A percentile compares a stretch with the other conserved stretches of the same genome.
These are phyloP conservation scores for Curvularia spicifera DNA, from an alignment of 2,329 filamentous ascomycete genomes.

Conservation along the genomic window DNA sequence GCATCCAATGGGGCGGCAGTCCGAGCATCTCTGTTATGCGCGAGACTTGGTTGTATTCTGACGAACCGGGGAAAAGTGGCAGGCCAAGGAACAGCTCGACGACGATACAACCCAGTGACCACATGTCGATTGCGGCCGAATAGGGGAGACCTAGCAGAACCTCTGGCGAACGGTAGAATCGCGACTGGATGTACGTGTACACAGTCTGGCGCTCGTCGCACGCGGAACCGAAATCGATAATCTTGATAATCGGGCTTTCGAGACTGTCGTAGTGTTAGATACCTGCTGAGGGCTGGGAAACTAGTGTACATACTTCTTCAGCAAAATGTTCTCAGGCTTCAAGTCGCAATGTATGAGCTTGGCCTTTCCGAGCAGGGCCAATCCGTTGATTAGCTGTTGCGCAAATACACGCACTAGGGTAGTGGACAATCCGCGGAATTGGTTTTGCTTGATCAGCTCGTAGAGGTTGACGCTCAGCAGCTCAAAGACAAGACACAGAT, in stretches of 20 bases:
- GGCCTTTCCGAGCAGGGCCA: conserved; percentile 93
- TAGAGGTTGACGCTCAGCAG: conserved; percentile 96
- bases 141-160: conserved; percentile 95
- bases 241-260: conserved; percentile 99
- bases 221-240: conserved; percentile 98
- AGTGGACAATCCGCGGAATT: conserved; percentile 95
- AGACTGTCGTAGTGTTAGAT: conserved; percentile 59
- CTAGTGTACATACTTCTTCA: conserved; percentile 75
- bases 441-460: conserved; percentile 99
- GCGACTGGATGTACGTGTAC: conserved; percentile 98
- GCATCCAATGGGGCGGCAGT: conserved; percentile 96
- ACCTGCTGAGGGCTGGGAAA: neutral
- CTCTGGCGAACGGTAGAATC: conserved; percentile 97
- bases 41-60: conserved; percentile 98
- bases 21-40: conserved; percentile 98
- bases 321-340: conserved; percentile 95
- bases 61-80: conserved; percentile 93
- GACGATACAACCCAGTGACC: conserved; percentile 97
- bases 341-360: conserved; percentile 97
- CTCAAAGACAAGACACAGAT: conserved; percentile 96
- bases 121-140: conserved; percentile 99
- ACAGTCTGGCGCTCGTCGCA: conserved; percentile 98
- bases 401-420: conserved; percentile 97
- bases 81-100: conserved; percentile 96
- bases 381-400: conserved; percentile 90